Evolutionary conservation across 2,329 filamentous ascomycete genomes (phyloP), one percentile per base, ranked within the genome.

Genomic region (Fonsecaea nubica): DNA sequence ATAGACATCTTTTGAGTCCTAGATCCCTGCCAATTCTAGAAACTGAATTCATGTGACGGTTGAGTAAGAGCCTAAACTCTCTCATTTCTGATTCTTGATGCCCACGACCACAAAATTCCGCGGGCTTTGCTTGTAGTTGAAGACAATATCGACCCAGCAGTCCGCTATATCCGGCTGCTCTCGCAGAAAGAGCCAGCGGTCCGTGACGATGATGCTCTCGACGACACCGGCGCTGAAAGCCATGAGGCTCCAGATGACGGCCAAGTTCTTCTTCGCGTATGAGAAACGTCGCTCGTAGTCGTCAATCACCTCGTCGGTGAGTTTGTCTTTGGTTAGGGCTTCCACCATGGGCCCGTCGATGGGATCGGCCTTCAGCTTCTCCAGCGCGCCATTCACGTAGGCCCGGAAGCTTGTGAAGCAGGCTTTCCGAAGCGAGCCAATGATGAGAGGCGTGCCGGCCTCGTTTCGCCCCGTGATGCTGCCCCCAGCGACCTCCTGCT

Each of bases 61-160:
- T 18, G 40, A 18, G 12, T 15, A 6, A 6, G 18, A 48, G 42
- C 18, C 7, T n/a, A 35, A 12, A 12, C 40, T 48, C 13, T n/a
- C 25, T 8, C 5, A 30, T 40, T 35, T 60, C 52, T 45, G n/a
- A 59, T 85, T 87, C 81, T 97, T 97, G 58, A 98, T 85, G 0
- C 94, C 95, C 35, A 98, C 93, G 3, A 99, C 91, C 1, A 96
- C 94, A 74, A 98, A 78, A 78, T 99, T 98, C 69, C 95, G 84
- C 56, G 95, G 95, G 76, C 93, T 97, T 75, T 90, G 80, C 42
- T 80, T 82, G 77, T 96, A 97, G 72, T 96, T 92, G 80, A 98
- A 98, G 4, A 97, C 93, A 0, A 91, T 85, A 81, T 98, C 92
- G 4, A 97, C 93, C 95, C 95, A 99, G 66, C 89, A 90, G 70